Evolutionary conservation across 2,329 filamentous ascomycete genomes (phyloP).

Genomic region (Mycosphaerella arachidis): DNA sequence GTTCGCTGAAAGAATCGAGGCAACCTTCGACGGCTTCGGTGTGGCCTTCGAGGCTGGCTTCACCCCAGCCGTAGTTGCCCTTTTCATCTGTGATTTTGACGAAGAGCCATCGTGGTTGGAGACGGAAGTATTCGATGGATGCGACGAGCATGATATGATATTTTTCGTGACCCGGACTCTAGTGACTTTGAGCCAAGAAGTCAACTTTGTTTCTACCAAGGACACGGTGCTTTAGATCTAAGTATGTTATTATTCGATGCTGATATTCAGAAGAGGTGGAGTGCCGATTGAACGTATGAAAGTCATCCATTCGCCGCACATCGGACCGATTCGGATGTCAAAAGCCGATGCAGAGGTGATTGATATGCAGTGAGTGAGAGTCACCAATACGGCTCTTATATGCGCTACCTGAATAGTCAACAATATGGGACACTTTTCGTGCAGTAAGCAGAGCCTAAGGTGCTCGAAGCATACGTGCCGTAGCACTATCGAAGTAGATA

Average conservation of each 20-base stretch:
- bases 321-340: neutral
- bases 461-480: neutral
- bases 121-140: conserved; percentile 67
- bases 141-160: conserved; percentile 48
- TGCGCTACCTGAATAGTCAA: too few species aligned
- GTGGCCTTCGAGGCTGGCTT: conserved; percentile 64
- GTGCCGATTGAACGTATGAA: neutral
- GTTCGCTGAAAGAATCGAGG: conserved; percentile 60
- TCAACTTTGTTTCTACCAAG: neutral
- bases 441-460: neutral
- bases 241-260: neutral
- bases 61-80: conserved; percentile 50
- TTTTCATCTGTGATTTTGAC: conserved; percentile 68
- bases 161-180: neutral
- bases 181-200: neutral
- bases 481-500: too few species aligned
- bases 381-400: too few species aligned
- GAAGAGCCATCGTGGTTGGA: conserved; percentile 71
- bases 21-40: conserved; percentile 70
- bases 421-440: neutral
- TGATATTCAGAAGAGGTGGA: neutral
- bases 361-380: neutral
- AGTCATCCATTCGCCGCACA: neutral
- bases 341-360: neutral
- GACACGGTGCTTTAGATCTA: neutral